These are phyloP conservation scores for Trichomonas tenax DNA, from an alignment of 208 protist species.

Conservation along the genomic window DNA sequence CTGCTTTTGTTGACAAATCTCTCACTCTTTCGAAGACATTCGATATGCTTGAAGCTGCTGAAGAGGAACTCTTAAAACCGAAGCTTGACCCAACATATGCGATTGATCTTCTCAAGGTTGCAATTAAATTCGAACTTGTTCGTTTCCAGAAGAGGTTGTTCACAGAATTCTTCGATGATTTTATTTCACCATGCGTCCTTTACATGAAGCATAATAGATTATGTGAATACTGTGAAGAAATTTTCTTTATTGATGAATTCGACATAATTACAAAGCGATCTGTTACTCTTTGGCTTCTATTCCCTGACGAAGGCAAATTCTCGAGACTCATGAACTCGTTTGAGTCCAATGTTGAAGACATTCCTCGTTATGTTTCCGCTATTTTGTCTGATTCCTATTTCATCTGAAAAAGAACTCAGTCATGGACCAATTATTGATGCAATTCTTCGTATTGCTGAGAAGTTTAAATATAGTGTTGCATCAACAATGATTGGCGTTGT, in stretches of 20 bases:
- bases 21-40: neutral
- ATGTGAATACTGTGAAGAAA: neutral
- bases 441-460: neutral
- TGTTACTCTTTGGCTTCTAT: neutral
- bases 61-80: neutral
- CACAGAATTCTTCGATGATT: neutral
- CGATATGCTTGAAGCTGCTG: neutral
- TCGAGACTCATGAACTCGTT: neutral
- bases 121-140: neutral
- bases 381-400: neutral
- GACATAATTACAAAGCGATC: neutral
- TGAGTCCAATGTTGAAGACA: neutral
- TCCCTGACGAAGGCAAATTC: neutral
- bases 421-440: neutral
- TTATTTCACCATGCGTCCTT: neutral
- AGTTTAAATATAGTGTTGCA: neutral
- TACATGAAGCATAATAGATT: neutral
- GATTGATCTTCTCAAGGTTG: neutral
- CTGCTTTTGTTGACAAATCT: neutral
- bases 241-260: neutral
- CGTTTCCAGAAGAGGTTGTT: neutral
- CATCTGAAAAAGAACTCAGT: neutral
- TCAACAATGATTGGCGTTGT: neutral
- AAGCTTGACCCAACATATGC: neutral
- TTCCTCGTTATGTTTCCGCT: neutral